phyloP scores from a whole-genome alignment of 2,329 filamentous ascomycete species.

The Claviceps sp. region DNA sequence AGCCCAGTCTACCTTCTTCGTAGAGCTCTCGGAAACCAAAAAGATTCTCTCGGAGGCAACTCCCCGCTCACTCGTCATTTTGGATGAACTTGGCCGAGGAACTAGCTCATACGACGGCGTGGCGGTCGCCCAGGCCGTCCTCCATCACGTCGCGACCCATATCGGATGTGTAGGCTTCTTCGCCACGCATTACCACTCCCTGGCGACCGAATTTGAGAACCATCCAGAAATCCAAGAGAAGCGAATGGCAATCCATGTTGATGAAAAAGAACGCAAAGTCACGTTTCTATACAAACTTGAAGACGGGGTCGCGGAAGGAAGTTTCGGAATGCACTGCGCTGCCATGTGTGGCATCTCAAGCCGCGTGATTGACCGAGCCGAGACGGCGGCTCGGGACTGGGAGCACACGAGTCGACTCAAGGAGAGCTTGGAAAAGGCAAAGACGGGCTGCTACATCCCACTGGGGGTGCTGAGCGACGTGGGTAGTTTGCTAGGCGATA shows the following conservation, averaged over 20 bases:
- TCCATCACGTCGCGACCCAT: conserved; percentile 91
- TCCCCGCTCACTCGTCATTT: conserved; percentile 83
- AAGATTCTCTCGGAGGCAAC: conserved; percentile 95
- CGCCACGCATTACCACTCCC: conserved; percentile 90
- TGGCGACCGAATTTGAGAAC: conserved; percentile 77
- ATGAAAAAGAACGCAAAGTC: conserved; percentile 71
- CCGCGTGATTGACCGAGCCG: conserved; percentile 72
- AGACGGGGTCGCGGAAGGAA: conserved; percentile 85
- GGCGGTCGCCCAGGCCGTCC: conserved; percentile 86
- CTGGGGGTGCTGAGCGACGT: conserved; percentile 82
- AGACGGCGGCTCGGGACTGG: conserved; percentile 81
- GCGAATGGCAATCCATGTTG: conserved; percentile 90
- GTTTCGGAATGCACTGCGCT: conserved; percentile 98
- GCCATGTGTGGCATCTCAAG: conserved; percentile 90
- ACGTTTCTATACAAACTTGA: conserved; percentile 95
- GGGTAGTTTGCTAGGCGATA: conserved; percentile 56
- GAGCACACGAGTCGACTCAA: conserved; percentile 87
- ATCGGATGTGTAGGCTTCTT: conserved; percentile 94
- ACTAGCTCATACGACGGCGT: conserved; percentile 95
- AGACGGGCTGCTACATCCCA: conserved; percentile 67
- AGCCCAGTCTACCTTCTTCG: conserved; percentile 94
- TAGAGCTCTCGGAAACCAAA: conserved; percentile 93
- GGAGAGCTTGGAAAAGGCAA: conserved; percentile 73
- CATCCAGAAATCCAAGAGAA: conserved; percentile 80
- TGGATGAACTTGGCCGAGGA: conserved; percentile 90